phyloP scores from a whole-genome alignment of 768 basidiomycete species.

The Symmetrospora coprosmae region DNA sequence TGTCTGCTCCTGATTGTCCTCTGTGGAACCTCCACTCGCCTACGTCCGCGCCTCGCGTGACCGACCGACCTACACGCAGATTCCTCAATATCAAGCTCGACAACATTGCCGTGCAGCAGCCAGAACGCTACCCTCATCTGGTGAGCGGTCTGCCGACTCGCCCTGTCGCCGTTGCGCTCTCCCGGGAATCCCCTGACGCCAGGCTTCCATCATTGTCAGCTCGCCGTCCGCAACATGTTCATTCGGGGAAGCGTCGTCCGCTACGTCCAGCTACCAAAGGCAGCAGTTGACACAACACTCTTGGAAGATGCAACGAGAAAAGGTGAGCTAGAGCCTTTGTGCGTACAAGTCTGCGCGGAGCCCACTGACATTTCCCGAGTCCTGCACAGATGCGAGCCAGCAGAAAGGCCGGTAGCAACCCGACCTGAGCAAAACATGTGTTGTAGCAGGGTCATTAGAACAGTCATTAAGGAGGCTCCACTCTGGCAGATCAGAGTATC shows the following conservation, averaged over 20 bases:
- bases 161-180: not conserved
- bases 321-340: conserved; percentile 56
- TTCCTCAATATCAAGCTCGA: conserved; percentile 94
- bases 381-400: too few relatives aligned
- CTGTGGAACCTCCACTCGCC: not conserved
- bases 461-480: too few relatives aligned
- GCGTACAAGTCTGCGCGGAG: too few relatives aligned
- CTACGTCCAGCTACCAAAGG: conserved; percentile 84
- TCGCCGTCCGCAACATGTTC: conserved; percentile 98
- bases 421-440: too few relatives aligned
- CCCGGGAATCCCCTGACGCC: not conserved
- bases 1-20: not conserved
- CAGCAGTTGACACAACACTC: conserved; percentile 85
- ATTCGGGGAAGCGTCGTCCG: conserved; percentile 96
- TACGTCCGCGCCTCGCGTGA: not conserved
- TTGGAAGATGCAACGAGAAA: conserved; percentile 90
- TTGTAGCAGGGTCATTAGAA: too few relatives aligned
- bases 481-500: too few relatives aligned
- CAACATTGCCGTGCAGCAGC: conserved; percentile 79
- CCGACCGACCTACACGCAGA: conserved; percentile 39
- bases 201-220: conserved; percentile 43
- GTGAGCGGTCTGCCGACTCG: conserved; percentile 40
- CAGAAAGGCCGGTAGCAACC: too few relatives aligned
- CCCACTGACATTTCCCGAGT: too few relatives aligned
- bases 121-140: conserved; percentile 93